Evolutionary conservation across 345 rosid species (phyloP).

Genomic region (Leavenworthia alabamica): DNA sequence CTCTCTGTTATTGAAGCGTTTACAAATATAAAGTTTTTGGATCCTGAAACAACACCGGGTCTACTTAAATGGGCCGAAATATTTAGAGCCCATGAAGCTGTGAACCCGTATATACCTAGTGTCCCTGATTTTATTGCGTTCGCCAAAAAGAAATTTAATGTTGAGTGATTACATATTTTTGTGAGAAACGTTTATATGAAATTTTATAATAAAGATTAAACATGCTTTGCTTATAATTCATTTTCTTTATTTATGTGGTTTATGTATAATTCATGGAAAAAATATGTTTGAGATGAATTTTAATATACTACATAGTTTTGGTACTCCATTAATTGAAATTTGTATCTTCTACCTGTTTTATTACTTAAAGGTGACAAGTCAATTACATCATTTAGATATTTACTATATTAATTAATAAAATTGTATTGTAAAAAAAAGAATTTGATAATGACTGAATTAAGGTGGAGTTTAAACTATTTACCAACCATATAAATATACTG

Average conservation of each 20-base stretch:
- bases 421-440: background rate
- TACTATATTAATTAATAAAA: background rate
- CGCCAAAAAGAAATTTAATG: conserved; percentile 24
- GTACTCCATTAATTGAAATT: background rate
- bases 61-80: conserved; percentile 45
- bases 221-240: background rate
- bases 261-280: background rate
- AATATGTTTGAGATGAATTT: background rate
- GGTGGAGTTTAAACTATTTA: background rate
- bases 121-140: conserved; percentile 42
- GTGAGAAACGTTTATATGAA: background rate
- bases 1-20: conserved; percentile 38
- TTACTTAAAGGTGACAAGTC: background rate
- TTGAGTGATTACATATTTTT: conserved; percentile 9
- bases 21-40: conserved; percentile 36
- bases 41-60: conserved; percentile 41
- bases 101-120: conserved; percentile 57
- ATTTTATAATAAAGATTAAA: background rate
- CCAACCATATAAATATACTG: background rate
- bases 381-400: background rate
- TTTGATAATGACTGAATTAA: background rate
- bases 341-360: background rate
- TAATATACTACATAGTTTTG: background rate
- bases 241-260: background rate
- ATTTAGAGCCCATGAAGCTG: conserved; percentile 54